Conservation (phyloP, 2,329 filamentous ascomycete genomes). For the Xylaria arbuscula region DNA sequence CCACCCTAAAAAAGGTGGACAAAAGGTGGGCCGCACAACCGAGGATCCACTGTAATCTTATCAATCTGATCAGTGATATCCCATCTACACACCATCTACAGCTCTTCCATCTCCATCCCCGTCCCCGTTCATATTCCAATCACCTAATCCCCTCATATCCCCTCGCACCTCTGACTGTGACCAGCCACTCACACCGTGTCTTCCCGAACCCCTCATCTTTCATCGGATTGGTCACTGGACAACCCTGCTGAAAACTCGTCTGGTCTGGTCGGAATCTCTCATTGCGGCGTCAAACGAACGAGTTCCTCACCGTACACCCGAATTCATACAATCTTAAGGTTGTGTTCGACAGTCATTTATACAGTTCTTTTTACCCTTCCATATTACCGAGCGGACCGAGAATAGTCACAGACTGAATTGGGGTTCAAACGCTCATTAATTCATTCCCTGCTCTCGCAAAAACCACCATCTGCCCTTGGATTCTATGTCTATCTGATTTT, state of each 20-base stretch:
- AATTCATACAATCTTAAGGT: not conserved
- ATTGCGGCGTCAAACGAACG: not conserved
- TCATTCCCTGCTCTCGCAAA: not conserved
- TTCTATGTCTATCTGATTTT: not conserved
- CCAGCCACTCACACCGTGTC: slow-evolving; percentile 13
- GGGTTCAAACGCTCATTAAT: not conserved
- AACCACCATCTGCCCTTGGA: not conserved
- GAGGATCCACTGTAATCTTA: slow-evolving; percentile 51
- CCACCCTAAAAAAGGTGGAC: no score
- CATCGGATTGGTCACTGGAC: slow-evolving; percentile 6
- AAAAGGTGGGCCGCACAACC: not conserved
- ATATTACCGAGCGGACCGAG: not conserved
- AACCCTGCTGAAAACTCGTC: slow-evolving; percentile 7
- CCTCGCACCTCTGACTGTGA: slow-evolving; percentile 15
- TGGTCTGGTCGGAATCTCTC: not conserved
- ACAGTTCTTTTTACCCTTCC: no score
- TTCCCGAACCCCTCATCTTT: slow-evolving; percentile 12
- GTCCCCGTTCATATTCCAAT: slow-evolving; percentile 13
- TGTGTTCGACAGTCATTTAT: no score
- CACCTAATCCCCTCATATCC: slow-evolving; percentile 35
- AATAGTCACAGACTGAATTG: not conserved
- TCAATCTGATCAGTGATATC: slow-evolving; percentile 54
- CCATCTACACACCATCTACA: slow-evolving; percentile 37
- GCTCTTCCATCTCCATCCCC: slow-evolving; percentile 31
- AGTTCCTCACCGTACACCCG: slow-evolving; percentile 23